phyloP scores from a whole-genome alignment of 495 filamentous ascomycete genomes.

The Viridothelium virens region DNA sequence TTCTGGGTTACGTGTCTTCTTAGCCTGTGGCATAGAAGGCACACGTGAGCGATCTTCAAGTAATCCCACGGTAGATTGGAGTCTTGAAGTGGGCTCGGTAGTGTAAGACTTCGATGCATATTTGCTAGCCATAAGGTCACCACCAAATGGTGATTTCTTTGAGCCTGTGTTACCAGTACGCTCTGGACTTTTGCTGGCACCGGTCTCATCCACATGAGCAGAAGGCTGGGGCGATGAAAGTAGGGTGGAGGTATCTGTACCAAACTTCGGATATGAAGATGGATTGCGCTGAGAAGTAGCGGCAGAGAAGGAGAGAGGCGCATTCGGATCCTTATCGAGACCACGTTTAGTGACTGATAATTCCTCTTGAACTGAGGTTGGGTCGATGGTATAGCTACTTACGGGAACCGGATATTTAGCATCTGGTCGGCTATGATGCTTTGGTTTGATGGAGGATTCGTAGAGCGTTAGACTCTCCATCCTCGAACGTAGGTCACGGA shows the following conservation, averaged over 20 bases:
- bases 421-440: background rate
- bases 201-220: background rate
- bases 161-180: background rate
- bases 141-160: background rate
- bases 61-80: background rate
- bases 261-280: too few species aligned
- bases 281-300: too few species aligned
- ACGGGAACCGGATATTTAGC: background rate
- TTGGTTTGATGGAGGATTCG: background rate
- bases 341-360: too few species aligned
- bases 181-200: background rate
- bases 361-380: too few species aligned
- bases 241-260: too few species aligned
- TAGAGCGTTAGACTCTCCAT: background rate
- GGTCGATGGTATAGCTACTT: too few species aligned
- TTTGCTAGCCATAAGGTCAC: slow-evolving; percentile 2
- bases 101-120: background rate
- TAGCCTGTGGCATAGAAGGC: too few species aligned
- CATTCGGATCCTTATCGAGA: too few species aligned
- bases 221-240: too few species aligned
- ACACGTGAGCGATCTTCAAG: background rate
- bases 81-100: background rate
- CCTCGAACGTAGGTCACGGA: background rate
- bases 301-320: too few species aligned
- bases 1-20: too few species aligned